Evolutionary conservation across 495 filamentous ascomycete species (phyloP).

Genomic region (Penicillium canariense): DNA sequence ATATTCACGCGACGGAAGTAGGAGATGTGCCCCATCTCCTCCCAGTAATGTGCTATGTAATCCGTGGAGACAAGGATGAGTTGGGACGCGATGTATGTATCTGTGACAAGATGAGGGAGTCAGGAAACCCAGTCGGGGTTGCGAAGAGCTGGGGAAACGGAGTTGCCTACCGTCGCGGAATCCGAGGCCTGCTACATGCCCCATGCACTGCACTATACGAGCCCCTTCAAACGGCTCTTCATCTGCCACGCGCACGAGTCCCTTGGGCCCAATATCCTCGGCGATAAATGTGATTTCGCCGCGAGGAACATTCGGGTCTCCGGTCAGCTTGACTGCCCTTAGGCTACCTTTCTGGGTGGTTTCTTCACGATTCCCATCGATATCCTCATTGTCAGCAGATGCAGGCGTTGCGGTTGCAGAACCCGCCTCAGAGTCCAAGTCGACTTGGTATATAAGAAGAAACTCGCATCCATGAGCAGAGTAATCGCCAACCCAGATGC

Average conservation of each 20-base stretch:
- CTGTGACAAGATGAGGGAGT: conserved; percentile 35
- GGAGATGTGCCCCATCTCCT: conserved; percentile 72
- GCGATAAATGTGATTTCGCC: conserved; percentile 79
- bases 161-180: conserved; percentile 63
- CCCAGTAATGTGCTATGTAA: conserved; percentile 81
- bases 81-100: conserved; percentile 68
- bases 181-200: conserved; percentile 70
- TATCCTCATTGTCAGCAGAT: neutral
- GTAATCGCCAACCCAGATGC: conserved; percentile 92
- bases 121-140: neutral
- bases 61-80: conserved; percentile 77
- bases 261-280: conserved; percentile 67
- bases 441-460: conserved; percentile 71
- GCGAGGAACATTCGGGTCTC: conserved; percentile 82
- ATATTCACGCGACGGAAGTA: conserved; percentile 79
- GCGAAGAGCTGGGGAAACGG: neutral
- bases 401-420: neutral
- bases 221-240: conserved; percentile 71
- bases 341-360: conserved; percentile 51
- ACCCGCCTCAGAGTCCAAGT: conserved; percentile 29
- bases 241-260: conserved; percentile 57
- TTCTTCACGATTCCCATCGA: conserved; percentile 1
- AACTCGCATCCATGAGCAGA: conserved; percentile 87
- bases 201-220: conserved; percentile 69
- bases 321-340: conserved; percentile 85